These are phyloP conservation scores for Candida sanyaensis DNA, from an alignment of 1,139 yeast species.

Conservation along the genomic window DNA sequence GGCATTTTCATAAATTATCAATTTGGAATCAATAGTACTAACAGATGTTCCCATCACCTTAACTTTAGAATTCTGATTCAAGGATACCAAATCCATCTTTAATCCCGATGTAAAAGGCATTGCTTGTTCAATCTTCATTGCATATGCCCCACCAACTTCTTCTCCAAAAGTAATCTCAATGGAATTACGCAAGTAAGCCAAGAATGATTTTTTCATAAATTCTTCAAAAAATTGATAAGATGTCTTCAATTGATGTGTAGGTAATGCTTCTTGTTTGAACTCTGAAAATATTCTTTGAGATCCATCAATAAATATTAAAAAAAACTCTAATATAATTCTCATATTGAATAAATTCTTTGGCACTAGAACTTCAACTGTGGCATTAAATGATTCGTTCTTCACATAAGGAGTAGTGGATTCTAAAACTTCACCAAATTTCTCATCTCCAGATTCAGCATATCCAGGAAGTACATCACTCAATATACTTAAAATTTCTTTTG, in stretches of 20 bases:
- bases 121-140: conserved; percentile 10
- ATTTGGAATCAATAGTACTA: conserved; percentile 7
- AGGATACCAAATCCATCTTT: conserved; percentile 21
- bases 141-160: conserved; percentile 25
- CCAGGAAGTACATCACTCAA: conserved; percentile 67
- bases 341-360: conserved; percentile 80
- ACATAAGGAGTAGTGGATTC: conserved; percentile 50
- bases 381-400: conserved; percentile 54
- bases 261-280: conserved; percentile 13
- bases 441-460: conserved; percentile 36
- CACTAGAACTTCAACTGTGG: conserved; percentile 66
- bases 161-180: conserved; percentile 40
- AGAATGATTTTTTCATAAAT: conserved; percentile 65
- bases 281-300: conserved; percentile 34
- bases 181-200: conserved; percentile 63
- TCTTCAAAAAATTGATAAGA: conserved; percentile 56
- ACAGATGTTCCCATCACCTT: conserved; percentile 6
- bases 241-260: conserved; percentile 20
- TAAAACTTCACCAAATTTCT: conserved; percentile 9
- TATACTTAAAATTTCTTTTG: conserved; percentile 45
- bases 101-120: conserved; percentile 16
- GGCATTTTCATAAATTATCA: conserved; percentile 47
- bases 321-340: conserved; percentile 68
- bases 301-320: conserved; percentile 59
- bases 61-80: conserved; percentile 16